Conservation (phyloP, 768 basidiomycete genomes). For the Guyanaporus albipodus region DNA sequence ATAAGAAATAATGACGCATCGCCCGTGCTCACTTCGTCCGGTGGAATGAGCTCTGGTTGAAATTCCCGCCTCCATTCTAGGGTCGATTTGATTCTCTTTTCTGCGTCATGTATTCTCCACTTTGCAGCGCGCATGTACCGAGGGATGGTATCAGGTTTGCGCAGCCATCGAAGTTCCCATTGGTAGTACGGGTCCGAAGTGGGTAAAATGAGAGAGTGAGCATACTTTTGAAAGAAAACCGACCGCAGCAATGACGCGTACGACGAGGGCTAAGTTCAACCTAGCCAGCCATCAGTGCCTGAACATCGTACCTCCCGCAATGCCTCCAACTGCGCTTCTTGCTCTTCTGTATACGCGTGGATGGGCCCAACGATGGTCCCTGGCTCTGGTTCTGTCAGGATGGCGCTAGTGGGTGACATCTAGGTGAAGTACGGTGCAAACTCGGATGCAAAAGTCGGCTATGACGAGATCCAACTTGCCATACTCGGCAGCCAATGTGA, state of each 20-base stretch:
- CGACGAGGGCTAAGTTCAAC: background rate
- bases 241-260: background rate
- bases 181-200: conserved; percentile 63
- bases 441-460: background rate
- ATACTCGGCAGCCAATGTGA: background rate
- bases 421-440: background rate
- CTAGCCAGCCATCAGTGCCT: background rate
- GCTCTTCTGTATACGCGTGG: conserved; percentile 59
- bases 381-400: conserved; percentile 54
- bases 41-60: conserved; percentile 79
- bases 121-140: conserved; percentile 86
- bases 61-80: conserved; percentile 83
- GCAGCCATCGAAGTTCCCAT: conserved; percentile 79
- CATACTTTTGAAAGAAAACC: conserved; percentile 46
- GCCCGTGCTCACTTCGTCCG: conserved; percentile 53
- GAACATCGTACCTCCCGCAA: conserved; percentile 52
- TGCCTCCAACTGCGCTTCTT: conserved; percentile 53
- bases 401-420: conserved; percentile 41
- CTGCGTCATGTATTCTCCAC: conserved; percentile 74
- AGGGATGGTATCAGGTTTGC: conserved; percentile 54
- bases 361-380: conserved; percentile 52
- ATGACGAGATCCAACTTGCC: background rate
- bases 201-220: conserved; percentile 59
- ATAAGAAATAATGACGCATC: background rate
- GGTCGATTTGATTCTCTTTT: conserved; percentile 73